Conservation (phyloP, 257 asterid species). For the Solanum microdontum region DNA sequence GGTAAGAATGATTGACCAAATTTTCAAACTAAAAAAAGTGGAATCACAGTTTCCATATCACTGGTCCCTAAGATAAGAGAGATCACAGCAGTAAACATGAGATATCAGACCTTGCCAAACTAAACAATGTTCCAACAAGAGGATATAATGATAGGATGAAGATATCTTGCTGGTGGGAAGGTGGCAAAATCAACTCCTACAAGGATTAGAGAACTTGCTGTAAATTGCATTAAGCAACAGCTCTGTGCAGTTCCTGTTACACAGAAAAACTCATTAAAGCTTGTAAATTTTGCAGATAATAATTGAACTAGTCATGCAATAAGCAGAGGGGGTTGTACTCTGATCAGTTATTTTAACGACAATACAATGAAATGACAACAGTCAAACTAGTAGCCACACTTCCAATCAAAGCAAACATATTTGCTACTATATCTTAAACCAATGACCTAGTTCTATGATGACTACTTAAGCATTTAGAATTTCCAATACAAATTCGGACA, state of each 20-base stretch:
- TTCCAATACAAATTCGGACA: background rate
- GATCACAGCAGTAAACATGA: background rate
- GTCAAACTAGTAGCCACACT: background rate
- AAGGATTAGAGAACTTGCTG: slow-evolving; percentile 45
- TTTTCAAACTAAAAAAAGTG: background rate
- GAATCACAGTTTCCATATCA: background rate
- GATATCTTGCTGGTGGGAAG: slow-evolving; percentile 48
- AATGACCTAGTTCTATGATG: background rate
- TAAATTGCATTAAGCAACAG: background rate
- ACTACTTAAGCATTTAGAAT: background rate
- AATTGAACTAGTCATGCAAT: background rate
- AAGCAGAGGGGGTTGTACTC: background rate
- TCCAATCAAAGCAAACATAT: background rate
- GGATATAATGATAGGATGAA: background rate
- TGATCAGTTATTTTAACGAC: background rate
- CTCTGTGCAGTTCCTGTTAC: slow-evolving; percentile 44
- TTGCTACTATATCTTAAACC: background rate
- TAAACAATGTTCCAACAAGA: background rate
- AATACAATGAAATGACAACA: background rate
- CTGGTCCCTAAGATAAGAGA: background rate
- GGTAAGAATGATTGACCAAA: background rate
- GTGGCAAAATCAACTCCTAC: slow-evolving; percentile 47
- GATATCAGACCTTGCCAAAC: background rate
- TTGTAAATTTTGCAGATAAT: background rate
- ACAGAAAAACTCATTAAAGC: background rate